Evolutionary conservation across 2,329 filamentous ascomycete species (phyloP).

Genomic region (Aureobasidium sp.): DNA sequence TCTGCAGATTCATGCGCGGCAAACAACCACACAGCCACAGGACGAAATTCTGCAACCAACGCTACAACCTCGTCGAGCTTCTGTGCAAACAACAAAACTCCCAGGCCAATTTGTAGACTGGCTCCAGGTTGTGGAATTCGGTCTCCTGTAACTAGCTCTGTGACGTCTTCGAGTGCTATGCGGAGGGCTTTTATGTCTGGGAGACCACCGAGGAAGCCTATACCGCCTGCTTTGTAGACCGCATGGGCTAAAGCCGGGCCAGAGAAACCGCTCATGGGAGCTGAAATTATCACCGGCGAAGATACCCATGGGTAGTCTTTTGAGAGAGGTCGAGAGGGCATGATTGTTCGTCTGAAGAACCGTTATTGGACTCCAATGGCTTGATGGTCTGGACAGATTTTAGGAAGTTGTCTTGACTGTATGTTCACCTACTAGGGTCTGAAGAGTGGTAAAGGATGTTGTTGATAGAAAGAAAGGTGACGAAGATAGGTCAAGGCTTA

Average conservation of each 20-base stretch:
- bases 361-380: not conserved
- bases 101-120: not conserved
- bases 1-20: constrained; percentile 41
- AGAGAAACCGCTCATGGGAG: not conserved
- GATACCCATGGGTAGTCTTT: not conserved
- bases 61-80: not conserved
- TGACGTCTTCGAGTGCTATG: not conserved
- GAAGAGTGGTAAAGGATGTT: not conserved
- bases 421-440: no score
- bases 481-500: not conserved
- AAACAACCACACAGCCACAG: constrained; percentile 50
- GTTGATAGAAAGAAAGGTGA: not conserved
- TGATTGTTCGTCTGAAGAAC: not conserved
- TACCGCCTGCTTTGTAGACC: not conserved
- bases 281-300: not conserved
- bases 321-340: not conserved
- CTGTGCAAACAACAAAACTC: not conserved
- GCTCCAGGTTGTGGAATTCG: not conserved
- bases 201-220: not conserved
- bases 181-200: not conserved
- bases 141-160: not conserved
- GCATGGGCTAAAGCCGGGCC: not conserved
- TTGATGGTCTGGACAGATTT: no score
- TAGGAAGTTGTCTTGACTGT: no score
- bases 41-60: not conserved